A percentile compares a stretch with the other conserved stretches of the same genome.
These are phyloP conservation scores for Silene coronaria DNA, from an alignment of 179 eudicot species.

Conservation along the genomic window DNA sequence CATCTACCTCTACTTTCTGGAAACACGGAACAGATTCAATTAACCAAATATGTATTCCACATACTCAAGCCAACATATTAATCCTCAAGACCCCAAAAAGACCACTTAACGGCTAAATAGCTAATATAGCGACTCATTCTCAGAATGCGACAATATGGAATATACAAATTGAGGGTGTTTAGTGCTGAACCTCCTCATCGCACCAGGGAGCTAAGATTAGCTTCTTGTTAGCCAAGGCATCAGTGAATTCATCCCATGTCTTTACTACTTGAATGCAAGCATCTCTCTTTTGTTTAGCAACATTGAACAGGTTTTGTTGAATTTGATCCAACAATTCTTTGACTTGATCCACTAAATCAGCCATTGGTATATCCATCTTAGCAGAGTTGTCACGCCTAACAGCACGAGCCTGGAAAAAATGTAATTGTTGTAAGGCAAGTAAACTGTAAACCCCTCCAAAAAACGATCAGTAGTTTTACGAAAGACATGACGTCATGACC, in stretches of 20 bases:
- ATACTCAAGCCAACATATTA: background rate
- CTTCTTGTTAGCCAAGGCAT: slow-evolving; percentile 77
- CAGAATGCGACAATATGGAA: background rate
- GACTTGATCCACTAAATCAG: slow-evolving; percentile 49
- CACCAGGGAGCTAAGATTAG: slow-evolving; percentile 98
- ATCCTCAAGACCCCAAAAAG: too few relatives aligned
- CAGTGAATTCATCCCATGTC: slow-evolving; percentile 91
- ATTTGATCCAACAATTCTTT: slow-evolving; percentile 47
- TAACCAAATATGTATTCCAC: background rate
- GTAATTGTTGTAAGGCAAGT: background rate
- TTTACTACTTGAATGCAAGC: slow-evolving; percentile 56
- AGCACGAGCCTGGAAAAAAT: slow-evolving; percentile 54
- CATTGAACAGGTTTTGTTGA: slow-evolving; percentile 62
- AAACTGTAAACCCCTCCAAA: too few relatives aligned
- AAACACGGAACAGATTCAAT: background rate
- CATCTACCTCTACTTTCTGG: slow-evolving; percentile 95
- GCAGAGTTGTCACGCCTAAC: slow-evolving; percentile 82
- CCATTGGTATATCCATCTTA: slow-evolving; percentile 76
- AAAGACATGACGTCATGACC: too few relatives aligned
- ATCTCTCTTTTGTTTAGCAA: slow-evolving; percentile 77
- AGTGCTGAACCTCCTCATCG: slow-evolving; percentile 80
- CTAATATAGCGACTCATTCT: too few relatives aligned
- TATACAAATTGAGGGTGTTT: background rate
- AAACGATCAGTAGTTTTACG: too few relatives aligned
- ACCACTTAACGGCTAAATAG: too few relatives aligned